Conservation (phyloP, 805 yeast genomes). For the Zygosaccharomyces kombuchaensis region DNA sequence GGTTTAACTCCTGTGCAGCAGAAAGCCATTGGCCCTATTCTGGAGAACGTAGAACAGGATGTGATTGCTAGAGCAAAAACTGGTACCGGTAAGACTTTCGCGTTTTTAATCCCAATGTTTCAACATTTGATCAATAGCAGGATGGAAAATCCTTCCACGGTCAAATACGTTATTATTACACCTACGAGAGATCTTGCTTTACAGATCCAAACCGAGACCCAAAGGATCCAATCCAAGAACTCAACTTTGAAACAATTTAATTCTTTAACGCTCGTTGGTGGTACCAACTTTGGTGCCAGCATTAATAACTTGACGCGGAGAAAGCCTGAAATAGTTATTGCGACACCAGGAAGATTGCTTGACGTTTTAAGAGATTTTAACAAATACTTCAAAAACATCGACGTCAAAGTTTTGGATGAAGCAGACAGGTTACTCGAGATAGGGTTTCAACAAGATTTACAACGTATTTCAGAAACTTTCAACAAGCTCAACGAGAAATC, state of each 20-base stretch:
- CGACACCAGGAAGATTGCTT: slow-evolving; percentile 83
- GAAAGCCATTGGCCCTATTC: slow-evolving; percentile 53
- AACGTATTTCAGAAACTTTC: slow-evolving; percentile 50
- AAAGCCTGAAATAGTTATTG: slow-evolving; percentile 62
- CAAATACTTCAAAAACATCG: slow-evolving; percentile 48
- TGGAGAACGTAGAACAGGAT: slow-evolving; percentile 41
- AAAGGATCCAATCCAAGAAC: slow-evolving; percentile 39
- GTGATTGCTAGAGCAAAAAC: slow-evolving; percentile 87
- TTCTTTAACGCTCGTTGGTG: slow-evolving; percentile 64
- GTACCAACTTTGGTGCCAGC: slow-evolving; percentile 44
- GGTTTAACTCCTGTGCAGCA: slow-evolving; percentile 68
- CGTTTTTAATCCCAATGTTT: slow-evolving; percentile 77
- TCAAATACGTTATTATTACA: slow-evolving; percentile 64
- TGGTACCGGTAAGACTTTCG: slow-evolving; percentile 92
- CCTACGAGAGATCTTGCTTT: slow-evolving; percentile 91
- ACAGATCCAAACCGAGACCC: slow-evolving; percentile 68
- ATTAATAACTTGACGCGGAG: slow-evolving; percentile 31
- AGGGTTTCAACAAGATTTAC: slow-evolving; percentile 69
- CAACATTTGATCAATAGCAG: slow-evolving; percentile 45
- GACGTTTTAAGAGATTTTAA: slow-evolving; percentile 50
- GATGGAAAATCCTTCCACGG: slow-evolving; percentile 35
- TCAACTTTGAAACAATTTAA: slow-evolving; percentile 31
- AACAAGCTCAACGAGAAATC: slow-evolving; percentile 34
- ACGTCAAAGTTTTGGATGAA: slow-evolving; percentile 77
- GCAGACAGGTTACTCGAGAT: slow-evolving; percentile 83